Evolutionary conservation across 306 rosid species (phyloP).

Genomic region (Cercis canadensis): DNA sequence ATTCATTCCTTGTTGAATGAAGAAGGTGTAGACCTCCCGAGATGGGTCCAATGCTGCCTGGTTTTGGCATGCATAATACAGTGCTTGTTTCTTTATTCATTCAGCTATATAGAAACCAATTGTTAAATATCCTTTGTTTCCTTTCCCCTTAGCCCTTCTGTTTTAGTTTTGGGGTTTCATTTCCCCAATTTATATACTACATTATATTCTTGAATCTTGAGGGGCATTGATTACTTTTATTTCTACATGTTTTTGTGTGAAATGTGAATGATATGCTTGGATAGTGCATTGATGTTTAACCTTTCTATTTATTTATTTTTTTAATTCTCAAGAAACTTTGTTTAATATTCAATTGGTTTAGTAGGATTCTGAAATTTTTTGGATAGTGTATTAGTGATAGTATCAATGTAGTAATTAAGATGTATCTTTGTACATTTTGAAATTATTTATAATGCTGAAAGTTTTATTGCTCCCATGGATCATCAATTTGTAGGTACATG

Average conservation of each 20-base stretch:
- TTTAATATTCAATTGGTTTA: too few species aligned
- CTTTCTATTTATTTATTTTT: not conserved
- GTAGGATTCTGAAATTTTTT: too few species aligned
- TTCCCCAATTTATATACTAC: slow-evolving; percentile 27
- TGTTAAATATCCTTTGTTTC: slow-evolving; percentile 28
- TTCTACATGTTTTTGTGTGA: slow-evolving; percentile 44
- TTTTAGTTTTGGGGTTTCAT: slow-evolving; percentile 18
- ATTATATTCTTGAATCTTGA: slow-evolving; percentile 33
- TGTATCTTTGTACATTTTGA: too few species aligned
- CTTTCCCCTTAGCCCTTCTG: not conserved
- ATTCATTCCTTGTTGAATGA: slow-evolving; percentile 53
- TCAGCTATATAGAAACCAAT: slow-evolving; percentile 37
- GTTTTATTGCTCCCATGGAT: too few species aligned
- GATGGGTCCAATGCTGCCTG: slow-evolving; percentile 53
- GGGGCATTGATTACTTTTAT: slow-evolving; percentile 25
- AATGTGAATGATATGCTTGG: slow-evolving; percentile 47
- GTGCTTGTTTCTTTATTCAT: slow-evolving; percentile 53
- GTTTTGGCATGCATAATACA: slow-evolving; percentile 41
- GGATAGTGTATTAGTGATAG: too few species aligned
- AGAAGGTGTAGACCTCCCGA: slow-evolving; percentile 66
- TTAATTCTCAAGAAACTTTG: too few species aligned
- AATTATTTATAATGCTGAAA: too few species aligned
- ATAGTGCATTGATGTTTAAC: slow-evolving; percentile 11
- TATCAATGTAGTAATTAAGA: too few species aligned
- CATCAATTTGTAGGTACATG: too few species aligned